phyloP scores from a whole-genome alignment of 1,139 yeast genomes.

The Yamadazyma siamensis region DNA sequence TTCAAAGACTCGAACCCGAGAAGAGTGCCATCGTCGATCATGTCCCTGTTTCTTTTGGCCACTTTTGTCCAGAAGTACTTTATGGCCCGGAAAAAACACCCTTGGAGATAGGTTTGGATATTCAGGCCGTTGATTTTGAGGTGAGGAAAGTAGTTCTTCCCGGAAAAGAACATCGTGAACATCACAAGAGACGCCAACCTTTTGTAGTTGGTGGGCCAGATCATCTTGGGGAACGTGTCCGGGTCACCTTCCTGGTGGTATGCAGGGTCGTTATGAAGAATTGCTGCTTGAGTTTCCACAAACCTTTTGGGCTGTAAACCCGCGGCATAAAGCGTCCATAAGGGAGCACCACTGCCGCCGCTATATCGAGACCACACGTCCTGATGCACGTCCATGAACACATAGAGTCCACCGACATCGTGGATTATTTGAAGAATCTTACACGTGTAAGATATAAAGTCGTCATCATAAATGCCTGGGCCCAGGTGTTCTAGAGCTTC shows the following conservation, averaged over 20 bases:
- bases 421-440: constrained; percentile 57
- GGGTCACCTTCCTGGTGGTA: constrained; percentile 28
- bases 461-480: constrained; percentile 80
- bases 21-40: constrained; percentile 51
- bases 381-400: constrained; percentile 86
- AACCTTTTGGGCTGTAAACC: constrained; percentile 80
- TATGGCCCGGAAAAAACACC: constrained; percentile 57
- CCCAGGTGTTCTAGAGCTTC: constrained; percentile 90
- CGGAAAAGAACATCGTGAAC: constrained; percentile 86
- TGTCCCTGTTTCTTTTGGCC: constrained; percentile 43
- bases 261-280: constrained; percentile 57
- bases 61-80: constrained; percentile 53
- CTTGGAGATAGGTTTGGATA: constrained; percentile 75
- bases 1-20: constrained; percentile 85
- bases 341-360: constrained; percentile 96
- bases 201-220: constrained; percentile 88
- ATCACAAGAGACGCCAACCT: constrained; percentile 74
- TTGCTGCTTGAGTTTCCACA: constrained; percentile 65
- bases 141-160: constrained; percentile 66
- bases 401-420: constrained; percentile 70
- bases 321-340: constrained; percentile 95
- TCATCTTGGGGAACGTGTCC: constrained; percentile 68
- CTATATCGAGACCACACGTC: constrained; percentile 89
- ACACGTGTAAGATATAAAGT: constrained; percentile 67
- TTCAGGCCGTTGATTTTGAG: constrained; percentile 66